These are phyloP conservation scores for Fusarium brevicatenulatum DNA, from an alignment of 2,329 filamentous ascomycete species.

Conservation along the genomic window DNA sequence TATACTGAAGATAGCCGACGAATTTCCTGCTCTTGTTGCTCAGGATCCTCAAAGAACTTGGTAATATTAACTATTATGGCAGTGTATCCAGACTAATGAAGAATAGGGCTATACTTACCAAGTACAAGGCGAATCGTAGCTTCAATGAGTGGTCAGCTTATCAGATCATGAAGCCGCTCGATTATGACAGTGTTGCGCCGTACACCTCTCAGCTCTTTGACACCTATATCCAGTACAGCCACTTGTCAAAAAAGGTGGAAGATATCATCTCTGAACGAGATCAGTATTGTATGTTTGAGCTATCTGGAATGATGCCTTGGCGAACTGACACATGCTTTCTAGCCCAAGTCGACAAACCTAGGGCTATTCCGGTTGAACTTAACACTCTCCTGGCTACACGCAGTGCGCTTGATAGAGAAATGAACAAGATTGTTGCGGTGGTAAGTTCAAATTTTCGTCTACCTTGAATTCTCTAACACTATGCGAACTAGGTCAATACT, in stretches of 20 bases:
- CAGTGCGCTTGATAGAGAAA: background rate
- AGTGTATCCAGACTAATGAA: rapidly evolving
- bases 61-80: rapidly evolving
- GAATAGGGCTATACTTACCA: conserved; percentile 8
- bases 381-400: background rate
- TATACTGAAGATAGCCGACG: background rate
- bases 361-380: background rate
- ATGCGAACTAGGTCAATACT: background rate
- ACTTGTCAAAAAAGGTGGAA: background rate
- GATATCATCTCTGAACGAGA: background rate
- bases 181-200: background rate
- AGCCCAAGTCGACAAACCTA: background rate
- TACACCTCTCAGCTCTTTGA: conserved; percentile 17
- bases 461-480: rapidly evolving
- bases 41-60: background rate
- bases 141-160: conserved; percentile 1
- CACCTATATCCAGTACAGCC: conserved; percentile 26
- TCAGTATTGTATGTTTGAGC: background rate
- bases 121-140: background rate
- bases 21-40: background rate
- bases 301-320: background rate
- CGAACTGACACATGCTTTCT: background rate
- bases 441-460: rapidly evolving
- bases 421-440: background rate
- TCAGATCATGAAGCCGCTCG: background rate